Base-by-base conservation (phyloP, 2,329 filamentous ascomycete genomes). In the Penicillium glabrum region DNA sequence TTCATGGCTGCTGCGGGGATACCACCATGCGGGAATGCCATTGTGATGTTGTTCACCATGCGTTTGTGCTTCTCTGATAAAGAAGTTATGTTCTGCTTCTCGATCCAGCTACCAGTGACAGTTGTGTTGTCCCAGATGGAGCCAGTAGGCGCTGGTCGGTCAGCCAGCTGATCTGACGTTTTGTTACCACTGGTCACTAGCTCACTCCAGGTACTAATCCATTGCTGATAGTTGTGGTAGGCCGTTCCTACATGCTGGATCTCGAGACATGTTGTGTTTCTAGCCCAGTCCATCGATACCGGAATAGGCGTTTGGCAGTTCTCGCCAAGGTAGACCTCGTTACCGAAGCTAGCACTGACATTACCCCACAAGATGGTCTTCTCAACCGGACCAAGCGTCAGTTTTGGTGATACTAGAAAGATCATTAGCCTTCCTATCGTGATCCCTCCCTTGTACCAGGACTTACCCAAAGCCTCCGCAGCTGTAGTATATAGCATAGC, bases 401-500 rank as follows among this genome's bases (percentile, higher is more conserved):
- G 78, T 65, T 89, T 88, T 0, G 90, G 90, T 3, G 89, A 82
- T 0, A 93, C 88, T 72, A 3, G 9, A 8, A 19, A 4, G 9
- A 39, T 33, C 5, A 23, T 41, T 41, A 41, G 39, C 19, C 11
- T 5, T 23, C 1, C 19, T 10, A 3, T 37, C 16, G n/a, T 13
- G 5, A 2, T 19, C 7, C 39, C 13, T 13, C 1, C 19, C 13
- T 31, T 31, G 16, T 4, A 23, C 5, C 11, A 7, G 1, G 3
- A 66, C 69, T 48, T 58, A 80, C 78, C 78, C 66, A 93, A 77
- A 9, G 89, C 86, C 60, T 91, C 88, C 0, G 88, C 88, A 0
- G 90, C 90, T 2, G 89, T 89, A 0, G 88, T 91, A 68, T 93
- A 95, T 6, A 93, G 80, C 65, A 89, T 86, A 0, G 87, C 84